Conservation (phyloP, 23 red algal genomes). For the Gracilaria caudata region DNA sequence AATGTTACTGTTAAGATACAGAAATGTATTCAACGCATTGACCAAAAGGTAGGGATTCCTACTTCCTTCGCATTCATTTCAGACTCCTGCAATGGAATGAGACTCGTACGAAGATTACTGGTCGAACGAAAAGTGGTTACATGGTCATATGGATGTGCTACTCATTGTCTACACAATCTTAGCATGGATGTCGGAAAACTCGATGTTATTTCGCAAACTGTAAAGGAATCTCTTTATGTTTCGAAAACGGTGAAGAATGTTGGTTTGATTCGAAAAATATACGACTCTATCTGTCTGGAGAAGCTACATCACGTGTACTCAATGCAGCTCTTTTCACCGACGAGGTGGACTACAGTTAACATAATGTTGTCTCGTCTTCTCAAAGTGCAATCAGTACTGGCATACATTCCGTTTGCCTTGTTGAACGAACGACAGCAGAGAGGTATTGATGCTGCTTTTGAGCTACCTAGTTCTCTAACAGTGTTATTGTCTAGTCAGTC, state of each 20-base stretch:
- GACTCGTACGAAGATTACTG: background rate
- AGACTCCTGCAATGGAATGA: conserved; percentile 23
- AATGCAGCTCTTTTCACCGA: conserved; percentile 1
- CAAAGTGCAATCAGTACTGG: background rate
- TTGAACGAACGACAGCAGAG: background rate
- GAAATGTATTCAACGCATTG: background rate
- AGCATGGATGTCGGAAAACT: conserved; percentile 11
- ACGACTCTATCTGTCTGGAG: background rate
- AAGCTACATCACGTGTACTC: background rate
- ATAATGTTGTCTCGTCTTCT: background rate
- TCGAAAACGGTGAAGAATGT: conserved; percentile 15
- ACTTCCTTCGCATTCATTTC: conserved; percentile 17
- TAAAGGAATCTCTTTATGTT: conserved; percentile 9
- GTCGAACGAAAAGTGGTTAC: background rate
- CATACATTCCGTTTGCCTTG: background rate
- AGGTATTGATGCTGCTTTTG: background rate
- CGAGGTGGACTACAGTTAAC: background rate
- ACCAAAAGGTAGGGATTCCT: conserved; percentile 7
- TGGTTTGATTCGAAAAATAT: background rate
- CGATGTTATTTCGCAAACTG: background rate
- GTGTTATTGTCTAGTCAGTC: background rate
- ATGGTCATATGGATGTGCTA: conserved; percentile 19
- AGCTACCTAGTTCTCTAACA: background rate
- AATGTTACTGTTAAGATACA: background rate
- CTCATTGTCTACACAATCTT: conserved; percentile 27